phyloP scores from a whole-genome alignment of 2,329 filamentous ascomycete genomes.

The Fusarium staphyleae region DNA sequence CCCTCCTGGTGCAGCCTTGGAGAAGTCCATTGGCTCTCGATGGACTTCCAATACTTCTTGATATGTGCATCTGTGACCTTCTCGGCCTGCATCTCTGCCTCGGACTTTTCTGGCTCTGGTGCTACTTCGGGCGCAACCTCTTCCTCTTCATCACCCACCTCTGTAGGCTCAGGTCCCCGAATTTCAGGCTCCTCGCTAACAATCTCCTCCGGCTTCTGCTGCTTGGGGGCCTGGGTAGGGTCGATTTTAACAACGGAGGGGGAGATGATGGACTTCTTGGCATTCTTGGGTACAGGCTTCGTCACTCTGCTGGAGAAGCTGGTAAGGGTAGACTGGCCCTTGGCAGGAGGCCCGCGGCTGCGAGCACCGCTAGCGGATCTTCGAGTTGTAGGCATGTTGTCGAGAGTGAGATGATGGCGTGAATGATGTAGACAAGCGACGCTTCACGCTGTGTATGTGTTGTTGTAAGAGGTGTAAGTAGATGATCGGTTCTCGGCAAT shows the following conservation, averaged over 20 bases:
- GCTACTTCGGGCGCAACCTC: constrained; percentile 34
- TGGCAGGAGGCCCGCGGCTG: constrained; percentile 47
- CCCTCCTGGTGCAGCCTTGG: constrained; percentile 79
- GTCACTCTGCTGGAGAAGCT: constrained; percentile 66
- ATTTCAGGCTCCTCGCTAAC: constrained; percentile 26
- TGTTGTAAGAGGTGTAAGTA: not conserved
- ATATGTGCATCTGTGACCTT: constrained; percentile 73
- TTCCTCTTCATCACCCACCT: constrained; percentile 39
- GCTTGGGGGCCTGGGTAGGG: constrained; percentile 32
- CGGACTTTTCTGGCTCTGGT: constrained; percentile 53
- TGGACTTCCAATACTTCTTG: constrained; percentile 75
- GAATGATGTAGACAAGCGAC: constrained; percentile 2
- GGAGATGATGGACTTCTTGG: constrained; percentile 53
- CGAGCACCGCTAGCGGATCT: constrained; percentile 53
- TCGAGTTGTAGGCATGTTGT: constrained; percentile 58
- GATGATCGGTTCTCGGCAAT: not conserved
- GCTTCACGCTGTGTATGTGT: constrained; percentile 2
- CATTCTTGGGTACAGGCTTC: constrained; percentile 58
- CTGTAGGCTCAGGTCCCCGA: constrained; percentile 25
- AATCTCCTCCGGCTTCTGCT: constrained; percentile 27
- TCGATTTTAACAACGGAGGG: constrained; percentile 48
- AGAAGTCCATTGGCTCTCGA: constrained; percentile 73
- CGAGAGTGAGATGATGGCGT: constrained; percentile 8
- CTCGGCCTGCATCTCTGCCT: constrained; percentile 64
- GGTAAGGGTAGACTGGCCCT: constrained; percentile 60